These are phyloP conservation scores for Colletotrichum caudatum DNA, from an alignment of 2,329 filamentous ascomycete genomes.

Conservation along the genomic window DNA sequence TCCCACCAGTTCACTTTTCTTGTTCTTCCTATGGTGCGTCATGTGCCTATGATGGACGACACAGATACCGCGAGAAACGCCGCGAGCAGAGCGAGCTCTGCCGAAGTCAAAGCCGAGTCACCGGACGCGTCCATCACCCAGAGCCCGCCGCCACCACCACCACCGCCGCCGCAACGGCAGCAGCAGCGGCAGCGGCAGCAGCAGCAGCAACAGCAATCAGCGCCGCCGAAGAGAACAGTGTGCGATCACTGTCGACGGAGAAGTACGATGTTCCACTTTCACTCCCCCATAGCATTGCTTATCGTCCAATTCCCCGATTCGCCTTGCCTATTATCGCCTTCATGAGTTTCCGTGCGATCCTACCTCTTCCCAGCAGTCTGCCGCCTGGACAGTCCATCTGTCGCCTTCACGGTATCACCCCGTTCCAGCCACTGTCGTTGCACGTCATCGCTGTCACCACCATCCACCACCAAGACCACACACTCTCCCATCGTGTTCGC, in stretches of 20 bases:
- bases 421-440: slow-evolving; percentile 22
- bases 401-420: slow-evolving; percentile 34
- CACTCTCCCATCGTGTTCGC: slow-evolving; percentile 37
- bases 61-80: slow-evolving; percentile 41
- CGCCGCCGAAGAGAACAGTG: slow-evolving; percentile 52
- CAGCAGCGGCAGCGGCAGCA: neutral
- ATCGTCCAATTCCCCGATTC: slow-evolving; percentile 14
- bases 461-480: slow-evolving; percentile 3
- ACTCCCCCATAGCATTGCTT: slow-evolving; percentile 14
- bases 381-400: slow-evolving; percentile 40
- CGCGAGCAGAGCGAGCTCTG: slow-evolving; percentile 41
- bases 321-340: slow-evolving; percentile 17
- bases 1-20: slow-evolving; percentile 13
- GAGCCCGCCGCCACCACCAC: slow-evolving; percentile 21
- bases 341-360: slow-evolving; percentile 43
- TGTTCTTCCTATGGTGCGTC: slow-evolving; percentile 26
- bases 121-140: slow-evolving; percentile 32
- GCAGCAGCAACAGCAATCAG: slow-evolving; percentile 24
- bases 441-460: slow-evolving; percentile 29
- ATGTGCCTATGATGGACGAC: slow-evolving; percentile 39
- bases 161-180: slow-evolving; percentile 14
- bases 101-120: slow-evolving; percentile 41
- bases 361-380: slow-evolving; percentile 42
- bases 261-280: slow-evolving; percentile 50
- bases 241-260: slow-evolving; percentile 60